These are phyloP conservation scores for Tetrahymena thermophila DNA, from an alignment of 73 alveolate genomes.

Conservation along the genomic window DNA sequence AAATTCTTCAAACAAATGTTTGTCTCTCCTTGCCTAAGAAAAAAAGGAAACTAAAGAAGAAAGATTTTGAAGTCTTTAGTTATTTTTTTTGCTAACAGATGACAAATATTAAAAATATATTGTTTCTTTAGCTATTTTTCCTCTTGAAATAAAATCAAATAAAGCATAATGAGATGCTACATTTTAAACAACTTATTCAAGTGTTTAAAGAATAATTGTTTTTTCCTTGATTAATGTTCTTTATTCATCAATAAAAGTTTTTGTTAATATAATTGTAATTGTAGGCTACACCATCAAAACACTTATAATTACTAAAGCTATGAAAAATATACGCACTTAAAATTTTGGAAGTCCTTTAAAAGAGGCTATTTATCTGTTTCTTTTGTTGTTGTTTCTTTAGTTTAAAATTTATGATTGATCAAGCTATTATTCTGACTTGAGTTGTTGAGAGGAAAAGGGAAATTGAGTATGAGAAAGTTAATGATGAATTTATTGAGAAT, in stretches of 20 bases:
- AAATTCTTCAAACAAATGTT: background rate
- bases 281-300: background rate
- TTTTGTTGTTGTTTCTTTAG: background rate
- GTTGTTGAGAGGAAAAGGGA: background rate
- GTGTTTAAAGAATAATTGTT: background rate
- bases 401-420: background rate
- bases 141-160: background rate
- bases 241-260: background rate
- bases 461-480: background rate
- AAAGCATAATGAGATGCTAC: background rate
- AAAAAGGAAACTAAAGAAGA: background rate
- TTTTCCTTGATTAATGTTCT: background rate
- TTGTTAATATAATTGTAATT: background rate
- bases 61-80: background rate
- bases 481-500: background rate
- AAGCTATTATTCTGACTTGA: background rate
- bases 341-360: background rate
- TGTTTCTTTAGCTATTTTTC: background rate
- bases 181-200: background rate
- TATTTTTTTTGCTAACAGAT: background rate
- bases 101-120: background rate
- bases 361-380: background rate
- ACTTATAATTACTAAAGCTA: background rate
- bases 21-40: background rate
- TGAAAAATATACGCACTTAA: background rate